phyloP scores from a whole-genome alignment of 2,329 filamentous ascomycete species.

The Whalleya microplaca region DNA sequence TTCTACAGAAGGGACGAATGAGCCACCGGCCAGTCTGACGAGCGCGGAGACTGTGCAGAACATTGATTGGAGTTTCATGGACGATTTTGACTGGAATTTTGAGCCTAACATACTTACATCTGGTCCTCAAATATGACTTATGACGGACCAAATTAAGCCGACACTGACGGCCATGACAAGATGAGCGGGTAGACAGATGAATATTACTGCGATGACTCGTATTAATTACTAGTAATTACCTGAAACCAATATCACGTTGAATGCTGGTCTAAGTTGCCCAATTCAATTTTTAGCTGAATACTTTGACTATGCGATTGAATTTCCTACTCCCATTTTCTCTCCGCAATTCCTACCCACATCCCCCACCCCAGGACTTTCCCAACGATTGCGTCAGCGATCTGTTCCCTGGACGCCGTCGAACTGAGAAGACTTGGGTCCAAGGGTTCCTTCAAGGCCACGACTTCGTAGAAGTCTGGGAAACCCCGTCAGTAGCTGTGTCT shows the following conservation, averaged over 20 bases:
- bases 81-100: constrained; percentile 39
- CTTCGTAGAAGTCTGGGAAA: constrained; percentile 49
- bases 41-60: constrained; percentile 24
- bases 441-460: constrained; percentile 50
- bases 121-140: not conserved
- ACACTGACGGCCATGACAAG: not conserved
- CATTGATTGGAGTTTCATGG: constrained; percentile 41
- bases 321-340: constrained; percentile 29
- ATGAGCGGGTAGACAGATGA: not conserved
- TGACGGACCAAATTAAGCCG: not conserved
- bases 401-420: constrained; percentile 44
- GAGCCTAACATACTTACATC: constrained; percentile 23
- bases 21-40: constrained; percentile 13
- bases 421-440: constrained; percentile 44
- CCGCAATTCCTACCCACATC: constrained; percentile 31
- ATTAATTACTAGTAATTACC: not conserved
- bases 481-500: not conserved
- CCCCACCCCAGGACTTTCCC: constrained; percentile 57
- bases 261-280: not conserved
- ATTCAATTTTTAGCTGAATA: too few relatives aligned
- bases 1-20: not conserved
- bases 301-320: too few relatives aligned
- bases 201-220: not conserved
- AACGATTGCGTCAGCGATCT: constrained; percentile 46
- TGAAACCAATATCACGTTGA: not conserved